A percentile compares a stretch with the other conserved stretches of the same genome.
These are phyloP conservation scores for Dissophora ornata DNA, from an alignment of 192 early-diverging fungal species.

Conservation along the genomic window DNA sequence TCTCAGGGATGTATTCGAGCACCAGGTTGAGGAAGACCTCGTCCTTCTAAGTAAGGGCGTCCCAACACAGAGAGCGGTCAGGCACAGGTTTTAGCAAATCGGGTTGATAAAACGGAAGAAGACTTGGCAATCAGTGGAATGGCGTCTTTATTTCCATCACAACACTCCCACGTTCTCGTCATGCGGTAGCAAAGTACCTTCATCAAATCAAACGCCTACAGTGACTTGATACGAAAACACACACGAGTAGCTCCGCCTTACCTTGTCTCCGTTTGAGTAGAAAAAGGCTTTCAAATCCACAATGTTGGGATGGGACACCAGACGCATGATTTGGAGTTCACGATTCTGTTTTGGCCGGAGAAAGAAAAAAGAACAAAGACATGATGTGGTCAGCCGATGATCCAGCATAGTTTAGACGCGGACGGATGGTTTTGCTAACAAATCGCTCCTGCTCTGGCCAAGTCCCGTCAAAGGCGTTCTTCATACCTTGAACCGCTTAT, in stretches of 20 bases:
- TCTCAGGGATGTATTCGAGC: slow-evolving; percentile 96
- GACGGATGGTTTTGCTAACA: too few relatives aligned
- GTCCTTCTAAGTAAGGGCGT: slow-evolving; percentile 70
- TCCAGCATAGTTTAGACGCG: too few relatives aligned
- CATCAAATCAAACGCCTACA: too few relatives aligned
- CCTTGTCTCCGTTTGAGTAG: slow-evolving; percentile 93
- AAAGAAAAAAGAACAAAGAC: not conserved
- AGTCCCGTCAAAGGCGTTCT: too few relatives aligned
- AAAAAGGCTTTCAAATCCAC: slow-evolving; percentile 92
- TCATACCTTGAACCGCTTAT: slow-evolving; percentile 95
- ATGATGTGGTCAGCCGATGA: slow-evolving; percentile 10
- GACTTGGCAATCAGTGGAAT: too few relatives aligned
- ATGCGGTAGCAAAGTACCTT: not conserved
- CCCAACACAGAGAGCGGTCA: not conserved
- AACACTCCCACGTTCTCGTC: not conserved
- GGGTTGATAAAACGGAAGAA: too few relatives aligned
- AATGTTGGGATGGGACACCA: slow-evolving; percentile 94
- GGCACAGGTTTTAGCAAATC: too few relatives aligned
- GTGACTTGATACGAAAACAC: too few relatives aligned
- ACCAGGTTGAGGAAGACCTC: slow-evolving; percentile 97
- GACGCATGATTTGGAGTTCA: slow-evolving; percentile 93
- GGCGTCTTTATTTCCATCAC: too few relatives aligned
- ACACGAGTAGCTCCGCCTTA: too few relatives aligned
- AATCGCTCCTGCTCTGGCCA: too few relatives aligned
- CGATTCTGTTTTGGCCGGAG: slow-evolving; percentile 74